Evolutionary conservation across 164 flowering plant species (phyloP).

Genomic region (Malania oleifera): DNA sequence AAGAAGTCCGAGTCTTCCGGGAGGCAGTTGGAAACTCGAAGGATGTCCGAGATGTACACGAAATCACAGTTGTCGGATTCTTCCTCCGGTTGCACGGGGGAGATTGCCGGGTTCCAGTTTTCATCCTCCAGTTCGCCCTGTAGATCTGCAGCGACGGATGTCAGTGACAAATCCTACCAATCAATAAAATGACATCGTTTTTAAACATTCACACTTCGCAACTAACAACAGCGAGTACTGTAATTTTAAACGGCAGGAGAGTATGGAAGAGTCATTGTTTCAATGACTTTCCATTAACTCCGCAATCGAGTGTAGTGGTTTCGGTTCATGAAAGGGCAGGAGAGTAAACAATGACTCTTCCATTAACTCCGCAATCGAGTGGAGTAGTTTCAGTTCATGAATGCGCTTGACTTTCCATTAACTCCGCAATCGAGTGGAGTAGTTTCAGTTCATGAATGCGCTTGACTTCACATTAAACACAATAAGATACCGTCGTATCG

Average conservation of each 20-base stretch:
- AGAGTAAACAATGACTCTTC: no score
- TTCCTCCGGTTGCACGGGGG: constrained; percentile 20
- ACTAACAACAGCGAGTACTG: background rate
- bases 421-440: background rate
- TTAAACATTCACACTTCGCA: no score
- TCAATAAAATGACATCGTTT: background rate
- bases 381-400: no score
- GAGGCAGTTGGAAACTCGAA: constrained; percentile 41
- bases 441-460: constrained; percentile 5
- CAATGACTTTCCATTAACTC: constrained; percentile 5
- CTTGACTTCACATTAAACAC: no score
- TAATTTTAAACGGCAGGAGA: no score
- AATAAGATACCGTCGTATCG: no score
- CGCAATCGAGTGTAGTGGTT: no score
- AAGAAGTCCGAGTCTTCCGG: constrained; percentile 55
- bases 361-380: no score
- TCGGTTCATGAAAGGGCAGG: no score
- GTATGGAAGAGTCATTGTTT: no score
- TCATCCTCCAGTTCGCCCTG: constrained; percentile 43
- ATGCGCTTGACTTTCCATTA: no score
- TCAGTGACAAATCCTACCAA: no score
- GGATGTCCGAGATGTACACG: constrained; percentile 58
- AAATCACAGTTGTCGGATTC: constrained; percentile 44
- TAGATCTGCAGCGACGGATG: constrained; percentile 24
- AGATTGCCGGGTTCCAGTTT: constrained; percentile 26